phyloP scores from a whole-genome alignment of 495 filamentous ascomycete species.

The Clohesyomyces aquaticus region DNA sequence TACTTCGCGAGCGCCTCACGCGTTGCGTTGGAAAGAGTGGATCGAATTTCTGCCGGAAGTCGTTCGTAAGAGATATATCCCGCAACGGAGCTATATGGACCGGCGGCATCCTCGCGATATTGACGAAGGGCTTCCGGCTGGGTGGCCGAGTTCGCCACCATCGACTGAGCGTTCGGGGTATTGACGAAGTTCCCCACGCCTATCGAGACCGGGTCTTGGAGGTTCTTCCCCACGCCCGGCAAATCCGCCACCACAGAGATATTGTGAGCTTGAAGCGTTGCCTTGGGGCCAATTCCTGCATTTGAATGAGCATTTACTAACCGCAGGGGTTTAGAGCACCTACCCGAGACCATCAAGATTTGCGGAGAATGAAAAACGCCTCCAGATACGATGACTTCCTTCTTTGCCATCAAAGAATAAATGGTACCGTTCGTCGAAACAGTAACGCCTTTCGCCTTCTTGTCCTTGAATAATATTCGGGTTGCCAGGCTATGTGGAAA shows the following conservation, averaged over 20 bases:
- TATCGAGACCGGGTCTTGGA: constrained; percentile 52
- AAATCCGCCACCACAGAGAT: constrained; percentile 50
- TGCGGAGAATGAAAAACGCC: constrained; percentile 48
- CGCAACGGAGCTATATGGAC: constrained; percentile 6
- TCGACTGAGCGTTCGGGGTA: constrained; percentile 8
- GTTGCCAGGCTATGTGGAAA: constrained; percentile 41
- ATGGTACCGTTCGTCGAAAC: constrained; percentile 42
- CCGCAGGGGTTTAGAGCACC: constrained; percentile 2
- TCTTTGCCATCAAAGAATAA: constrained; percentile 47
- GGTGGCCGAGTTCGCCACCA: constrained; percentile 32
- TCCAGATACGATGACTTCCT: constrained; percentile 47
- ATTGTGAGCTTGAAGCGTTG: constrained; percentile 29
- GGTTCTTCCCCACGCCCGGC: constrained; percentile 58
- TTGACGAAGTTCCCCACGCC: constrained; percentile 21
- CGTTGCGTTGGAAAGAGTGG: constrained; percentile 11
- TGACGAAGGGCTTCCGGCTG: constrained; percentile 33
- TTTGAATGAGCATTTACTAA: background rate
- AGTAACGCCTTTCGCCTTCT: constrained; percentile 47
- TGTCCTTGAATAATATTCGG: constrained; percentile 48
- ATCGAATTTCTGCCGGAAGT: constrained; percentile 43
- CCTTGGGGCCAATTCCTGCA: constrained; percentile 37
- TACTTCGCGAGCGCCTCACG: constrained; percentile 12
- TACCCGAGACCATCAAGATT: constrained; percentile 43
- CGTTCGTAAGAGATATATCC: constrained; percentile 43
- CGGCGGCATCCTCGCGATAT: constrained; percentile 12